A percentile compares a stretch with the other conserved stretches of the same genome.
phyloP scores from a whole-genome alignment of 2,329 filamentous ascomycete species.

The Fusarium sp. region DNA sequence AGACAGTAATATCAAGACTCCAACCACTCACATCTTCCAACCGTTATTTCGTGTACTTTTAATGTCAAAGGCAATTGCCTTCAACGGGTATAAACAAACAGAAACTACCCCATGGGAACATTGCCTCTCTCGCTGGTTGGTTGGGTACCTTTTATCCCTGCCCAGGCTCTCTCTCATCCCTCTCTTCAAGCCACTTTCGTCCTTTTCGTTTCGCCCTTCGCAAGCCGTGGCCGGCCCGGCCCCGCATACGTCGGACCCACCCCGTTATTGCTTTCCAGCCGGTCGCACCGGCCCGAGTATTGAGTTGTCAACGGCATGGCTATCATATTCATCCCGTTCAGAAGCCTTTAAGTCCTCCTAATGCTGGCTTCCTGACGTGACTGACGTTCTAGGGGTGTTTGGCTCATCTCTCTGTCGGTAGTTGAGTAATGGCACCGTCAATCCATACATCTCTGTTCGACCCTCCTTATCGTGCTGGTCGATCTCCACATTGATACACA shows the following conservation, averaged over 20 bases:
- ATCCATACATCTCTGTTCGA: slow-evolving; percentile 82
- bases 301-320: background rate
- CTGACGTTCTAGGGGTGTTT: slow-evolving; percentile 43
- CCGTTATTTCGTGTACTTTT: slow-evolving; percentile 3
- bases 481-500: slow-evolving; percentile 88
- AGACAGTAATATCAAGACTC: background rate
- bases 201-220: slow-evolving; percentile 16
- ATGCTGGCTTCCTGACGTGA: slow-evolving; percentile 30
- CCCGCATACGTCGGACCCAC: slow-evolving; percentile 15
- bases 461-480: slow-evolving; percentile 85
- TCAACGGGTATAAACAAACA: slow-evolving; percentile 36
- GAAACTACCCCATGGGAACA: slow-evolving; percentile 24
- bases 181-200: background rate
- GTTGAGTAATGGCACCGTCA: slow-evolving; percentile 82
- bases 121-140: slow-evolving; percentile 10
- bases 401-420: slow-evolving; percentile 49
- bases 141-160: slow-evolving; percentile 4
- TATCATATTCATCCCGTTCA: background rate
- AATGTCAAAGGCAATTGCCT: slow-evolving; percentile 23
- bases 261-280: slow-evolving; percentile 10
- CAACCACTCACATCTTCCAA: slow-evolving; percentile 1
- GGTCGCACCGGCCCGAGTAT: slow-evolving; percentile 8
- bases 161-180: background rate
- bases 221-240: slow-evolving; percentile 27
- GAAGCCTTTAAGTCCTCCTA: slow-evolving; percentile 19